A percentile compares a stretch with the other conserved stretches of the same genome.
Evolutionary conservation across 345 rosid species (phyloP).

Genomic region (Populus tremula): DNA sequence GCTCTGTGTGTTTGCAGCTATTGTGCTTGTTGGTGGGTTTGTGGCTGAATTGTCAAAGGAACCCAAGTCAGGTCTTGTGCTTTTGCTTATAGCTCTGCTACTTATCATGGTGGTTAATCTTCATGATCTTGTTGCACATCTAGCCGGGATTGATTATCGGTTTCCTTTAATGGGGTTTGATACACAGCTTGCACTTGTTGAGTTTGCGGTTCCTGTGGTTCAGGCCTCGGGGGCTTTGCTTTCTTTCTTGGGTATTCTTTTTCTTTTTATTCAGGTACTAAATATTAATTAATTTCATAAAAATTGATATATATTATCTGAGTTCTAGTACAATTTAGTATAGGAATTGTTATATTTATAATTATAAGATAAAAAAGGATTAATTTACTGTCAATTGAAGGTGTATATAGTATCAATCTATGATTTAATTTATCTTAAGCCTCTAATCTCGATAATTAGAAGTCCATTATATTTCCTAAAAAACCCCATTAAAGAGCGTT

Average conservation of each 20-base stretch:
- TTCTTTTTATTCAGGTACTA: conserved; percentile 60
- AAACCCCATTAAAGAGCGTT: too few species aligned
- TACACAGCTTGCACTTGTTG: conserved; percentile 72
- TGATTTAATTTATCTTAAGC: too few species aligned
- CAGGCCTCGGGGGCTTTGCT: conserved; percentile 62
- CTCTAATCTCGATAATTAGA: too few species aligned
- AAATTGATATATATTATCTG: not conserved
- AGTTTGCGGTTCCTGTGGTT: conserved; percentile 68
- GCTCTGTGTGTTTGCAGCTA: conserved; percentile 59
- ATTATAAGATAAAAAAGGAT: not conserved
- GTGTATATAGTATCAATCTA: not conserved
- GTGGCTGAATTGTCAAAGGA: conserved; percentile 60
- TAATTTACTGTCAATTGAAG: not conserved
- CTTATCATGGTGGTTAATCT: conserved; percentile 50
- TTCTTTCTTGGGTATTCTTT: conserved; percentile 53
- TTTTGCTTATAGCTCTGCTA: conserved; percentile 53
- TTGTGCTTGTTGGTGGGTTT: conserved; percentile 58
- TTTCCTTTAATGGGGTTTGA: conserved; percentile 52
- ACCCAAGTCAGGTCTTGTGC: conserved; percentile 61
- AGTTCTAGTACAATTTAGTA: not conserved
- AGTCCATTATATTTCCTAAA: not conserved
- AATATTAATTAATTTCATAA: not conserved
- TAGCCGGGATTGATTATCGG: conserved; percentile 68
- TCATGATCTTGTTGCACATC: conserved; percentile 79
- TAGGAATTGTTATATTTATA: not conserved